These are phyloP conservation scores for Mortierella sp. DNA, from an alignment of 371 early-diverging fungal species.

Conservation along the genomic window DNA sequence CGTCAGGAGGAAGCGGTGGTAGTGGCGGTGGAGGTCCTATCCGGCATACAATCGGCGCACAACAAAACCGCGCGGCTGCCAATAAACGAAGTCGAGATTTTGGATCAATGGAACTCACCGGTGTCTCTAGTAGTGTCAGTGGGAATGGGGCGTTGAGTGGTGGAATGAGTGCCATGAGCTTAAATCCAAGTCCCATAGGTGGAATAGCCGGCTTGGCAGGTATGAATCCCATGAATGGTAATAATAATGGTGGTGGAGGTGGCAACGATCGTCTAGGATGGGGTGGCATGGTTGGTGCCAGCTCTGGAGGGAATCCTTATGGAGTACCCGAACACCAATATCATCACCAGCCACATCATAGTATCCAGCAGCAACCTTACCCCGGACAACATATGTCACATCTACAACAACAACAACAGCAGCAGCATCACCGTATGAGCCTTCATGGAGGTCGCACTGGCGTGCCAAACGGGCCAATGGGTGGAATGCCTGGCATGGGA, in stretches of 20 bases:
- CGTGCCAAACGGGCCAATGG: constrained; percentile 6
- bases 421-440: constrained; percentile 26
- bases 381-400: constrained; percentile 32
- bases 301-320: constrained; percentile 23
- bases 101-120: constrained; percentile 25
- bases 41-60: constrained; percentile 22
- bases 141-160: constrained; percentile 10
- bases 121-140: constrained; percentile 1
- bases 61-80: constrained; percentile 26
- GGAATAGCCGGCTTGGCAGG: constrained; percentile 37
- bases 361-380: constrained; percentile 16
- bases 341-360: constrained; percentile 22
- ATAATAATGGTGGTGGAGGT: constrained; percentile 1
- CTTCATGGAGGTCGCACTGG: constrained; percentile 17
- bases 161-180: constrained; percentile 12
- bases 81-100: constrained; percentile 50
- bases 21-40: constrained; percentile 33
- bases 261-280: constrained; percentile 33
- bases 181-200: constrained; percentile 19
- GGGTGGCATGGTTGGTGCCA: constrained; percentile 52
- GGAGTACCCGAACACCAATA: constrained; percentile 26
- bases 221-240: constrained; percentile 26
- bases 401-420: no score
- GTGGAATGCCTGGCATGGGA: constrained; percentile 14
- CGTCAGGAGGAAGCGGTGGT: not conserved